Conservation (phyloP, 345 rosid genomes). For the Luvunga scandens region DNA sequence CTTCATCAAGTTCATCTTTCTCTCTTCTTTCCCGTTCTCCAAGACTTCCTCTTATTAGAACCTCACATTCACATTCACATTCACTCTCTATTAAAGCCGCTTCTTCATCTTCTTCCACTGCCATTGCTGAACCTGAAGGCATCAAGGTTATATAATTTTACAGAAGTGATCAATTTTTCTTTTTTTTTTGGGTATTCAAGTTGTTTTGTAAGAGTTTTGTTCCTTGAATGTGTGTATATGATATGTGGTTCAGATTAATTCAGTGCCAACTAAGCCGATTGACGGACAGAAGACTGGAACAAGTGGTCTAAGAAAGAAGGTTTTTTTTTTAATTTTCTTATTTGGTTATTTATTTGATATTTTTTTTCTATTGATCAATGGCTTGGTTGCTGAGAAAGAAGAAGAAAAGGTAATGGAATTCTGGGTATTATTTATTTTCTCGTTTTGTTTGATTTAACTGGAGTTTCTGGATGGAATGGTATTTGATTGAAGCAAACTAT, state of each 20-base stretch:
- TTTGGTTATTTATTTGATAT: too few species aligned
- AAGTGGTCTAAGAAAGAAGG: slow-evolving; percentile 85
- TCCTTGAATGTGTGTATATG: background rate
- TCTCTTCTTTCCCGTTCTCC: slow-evolving; percentile 35
- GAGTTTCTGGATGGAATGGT: background rate
- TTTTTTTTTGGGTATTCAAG: too few species aligned
- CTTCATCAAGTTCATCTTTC: slow-evolving; percentile 14
- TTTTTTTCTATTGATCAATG: background rate
- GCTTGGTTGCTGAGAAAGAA: background rate
- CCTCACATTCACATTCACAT: slow-evolving; percentile 9
- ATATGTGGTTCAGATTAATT: slow-evolving; percentile 40
- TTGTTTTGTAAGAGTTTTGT: background rate
- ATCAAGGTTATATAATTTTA: slow-evolving; percentile 44
- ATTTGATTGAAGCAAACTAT: background rate
- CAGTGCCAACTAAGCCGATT: slow-evolving; percentile 72
- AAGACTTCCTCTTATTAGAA: slow-evolving; percentile 24
- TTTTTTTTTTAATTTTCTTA: background rate
- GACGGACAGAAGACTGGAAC: slow-evolving; percentile 89
- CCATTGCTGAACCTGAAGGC: slow-evolving; percentile 67
- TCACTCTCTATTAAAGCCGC: slow-evolving; percentile 38
- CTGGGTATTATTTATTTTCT: background rate
- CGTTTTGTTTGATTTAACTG: background rate
- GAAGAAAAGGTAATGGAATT: background rate
- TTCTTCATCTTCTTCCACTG: slow-evolving; percentile 52
- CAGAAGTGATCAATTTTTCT: too few species aligned